Base-by-base conservation (phyloP, 805 yeast species). In the Saturnispora dispora region DNA sequence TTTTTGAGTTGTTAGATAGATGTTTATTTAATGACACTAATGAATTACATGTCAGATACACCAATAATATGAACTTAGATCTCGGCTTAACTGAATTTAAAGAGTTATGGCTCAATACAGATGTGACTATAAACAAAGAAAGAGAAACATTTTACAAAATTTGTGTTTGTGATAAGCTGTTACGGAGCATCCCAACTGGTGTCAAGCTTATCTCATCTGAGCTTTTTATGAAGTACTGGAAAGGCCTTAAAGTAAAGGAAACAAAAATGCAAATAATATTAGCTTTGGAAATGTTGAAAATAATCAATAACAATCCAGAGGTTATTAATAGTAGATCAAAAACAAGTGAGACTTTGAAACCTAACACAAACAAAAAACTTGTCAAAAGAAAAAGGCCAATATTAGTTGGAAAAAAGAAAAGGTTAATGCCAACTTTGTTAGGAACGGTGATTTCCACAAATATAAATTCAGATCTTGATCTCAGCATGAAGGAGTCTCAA, bases 361-460 rank as follows among this genome's bases (percentile, higher is more conserved):
- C 33, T 4, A 30, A 30, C 15, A 9, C 4, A 13, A 7, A 30
- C 15, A 30, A 30, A 17, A 46, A 35, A 10, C 53, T 45, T 6
- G 39, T 30, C 15, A 45, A 46, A 13, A 47, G 33, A 41, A 49
- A 37, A 36, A 17, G 43, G 10, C 44, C 30, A 17, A 10, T 28
- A 18, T 40, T 55, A 7, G 68, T 65, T 5, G 68, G 68, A 4
- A 58, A 65, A 18, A 65, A 63, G 43, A 63, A 63, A 48, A 52
- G 68, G 32, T 52, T 66, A 7, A 60, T 67, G 3, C 70, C 71
- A 3, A 67, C 71, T 0, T 49, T 67, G 8, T 52, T 64, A 22
- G 71, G 71, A 5, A 64, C 67, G 0, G 64, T 57, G 1, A 47
- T 62, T 20, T 60, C 66, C 3, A 28, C 57, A 27, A 52, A 51